Evolutionary conservation across 805 yeast species (phyloP), one percentile per base, ranked within the genome.

Genomic region (Kuraishia capsulata): DNA sequence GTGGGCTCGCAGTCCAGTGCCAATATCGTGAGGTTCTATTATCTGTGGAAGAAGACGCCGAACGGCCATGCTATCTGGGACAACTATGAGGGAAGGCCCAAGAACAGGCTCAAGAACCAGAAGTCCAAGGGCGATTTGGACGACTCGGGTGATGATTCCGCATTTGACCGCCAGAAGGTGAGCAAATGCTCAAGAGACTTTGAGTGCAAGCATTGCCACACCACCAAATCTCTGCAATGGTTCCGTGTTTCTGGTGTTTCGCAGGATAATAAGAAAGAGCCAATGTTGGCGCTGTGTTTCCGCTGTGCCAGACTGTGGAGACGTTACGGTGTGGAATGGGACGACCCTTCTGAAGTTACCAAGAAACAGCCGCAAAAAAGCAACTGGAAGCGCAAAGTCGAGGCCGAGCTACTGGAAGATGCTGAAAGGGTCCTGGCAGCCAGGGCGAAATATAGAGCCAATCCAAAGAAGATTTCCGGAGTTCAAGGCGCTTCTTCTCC

Each of bases 251-350:
- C 92, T 1, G 92, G 90, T 1, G 69, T 65, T 21, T 61, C 66
- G 2, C 57, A 57, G 4, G 64, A 67, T 10, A 56, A 60, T 3
- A 59, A 59, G 5, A 48, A 48, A n/a, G 48, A 52, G 52, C 61
- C 4, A 49, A 61, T 1, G 60, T 76, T 2, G 57, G 96, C 88
- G 0, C 61, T 90, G 11, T 90, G 98, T 56, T 60, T 71, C 21
- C 66, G 97, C 39, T 90, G 98, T 63, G 96, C 96, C 0, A 69
- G 83, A 41, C 53, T 92, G 21, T 90, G 97, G 97, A 70, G 96
- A 55, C 64, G 94, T 30, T 90, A 90, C 56, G 96, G 88, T 0
- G 78, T 85, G 0, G 67, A 65, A 8, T 92, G 97, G 97, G 86
- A 80, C 46, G 77, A 76, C 25, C 96, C 96, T 0, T 47, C 59